Evolutionary conservation across 805 yeast genomes (phyloP), one percentile per base, ranked within the genome.

Genomic region (Myxozyma kluyveri): DNA sequence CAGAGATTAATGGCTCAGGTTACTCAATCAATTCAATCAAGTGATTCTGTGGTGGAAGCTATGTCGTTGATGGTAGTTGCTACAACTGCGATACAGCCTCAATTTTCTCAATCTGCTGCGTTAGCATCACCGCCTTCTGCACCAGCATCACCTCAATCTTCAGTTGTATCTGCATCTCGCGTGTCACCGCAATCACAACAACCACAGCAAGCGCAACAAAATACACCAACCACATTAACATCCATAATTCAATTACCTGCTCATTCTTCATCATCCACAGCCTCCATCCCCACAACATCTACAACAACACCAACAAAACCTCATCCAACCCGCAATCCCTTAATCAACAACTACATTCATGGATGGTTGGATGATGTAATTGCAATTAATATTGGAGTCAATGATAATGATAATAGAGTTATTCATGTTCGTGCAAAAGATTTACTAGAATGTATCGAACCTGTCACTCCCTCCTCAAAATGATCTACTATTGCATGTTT

Each of bases 321-420:
- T 9, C 12, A 29, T 9, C 6, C 4, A 4, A 10, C 35, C 26
- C 38, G 33, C 19, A 50, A 50, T 22, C 3, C 41, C 2, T 14
- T 40, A 14, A 43, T 50, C 12, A 39, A 38, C 23, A 18, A 47
- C 14, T 36, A 49, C 23, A 27, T 27, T 23, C 54, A 50, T 27
- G 54, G 54, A 21, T 50, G 54, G 54, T 23, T 50, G 17, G 54
- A 50, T 29, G 54, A 50, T 47, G 21, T 42, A 31, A 29, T 50
- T 3, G 32, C 49, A 42, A 50, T 50, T 21, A 23, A 1, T 19
- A 10, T 50, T 6, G 54, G 54, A 29, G 21, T 50, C 22, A 12
- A 19, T 18, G 54, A 50, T 40, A 35, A 14, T 3, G 56, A 36
- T 12, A 17, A 29, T n/a, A 40, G 54, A 5, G 14, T 40, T 18